These are phyloP conservation scores for Carex cristatella DNA, from an alignment of 176 grass and related monocot genomes.

Conservation along the genomic window DNA sequence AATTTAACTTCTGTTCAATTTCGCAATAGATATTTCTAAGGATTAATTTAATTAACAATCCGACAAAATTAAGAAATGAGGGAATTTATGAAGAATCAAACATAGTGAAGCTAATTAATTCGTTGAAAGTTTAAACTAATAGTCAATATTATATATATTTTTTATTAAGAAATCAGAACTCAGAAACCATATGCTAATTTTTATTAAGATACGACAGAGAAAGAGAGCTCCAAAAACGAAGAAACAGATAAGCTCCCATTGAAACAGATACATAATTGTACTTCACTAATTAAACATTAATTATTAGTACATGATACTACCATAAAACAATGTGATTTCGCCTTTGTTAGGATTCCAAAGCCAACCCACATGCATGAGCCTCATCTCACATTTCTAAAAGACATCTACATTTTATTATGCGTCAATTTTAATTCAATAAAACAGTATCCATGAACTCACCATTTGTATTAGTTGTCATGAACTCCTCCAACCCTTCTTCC, in stretches of 20 bases:
- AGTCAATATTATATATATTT: not conserved
- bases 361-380: constrained; percentile 19
- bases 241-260: not conserved
- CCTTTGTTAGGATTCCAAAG: constrained; percentile 27
- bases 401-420: constrained; percentile 19
- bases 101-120: not conserved
- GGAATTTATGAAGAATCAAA: not conserved
- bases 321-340: constrained; percentile 1
- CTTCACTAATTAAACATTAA: constrained; percentile 26
- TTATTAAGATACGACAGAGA: not conserved
- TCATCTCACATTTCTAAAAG: constrained; percentile 14
- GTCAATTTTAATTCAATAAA: constrained; percentile 18
- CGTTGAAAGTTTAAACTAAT: not conserved
- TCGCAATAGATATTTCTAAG: not conserved
- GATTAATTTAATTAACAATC: not conserved
- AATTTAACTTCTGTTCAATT: not conserved
- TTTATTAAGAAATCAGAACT: not conserved
- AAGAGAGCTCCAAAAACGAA: constrained; percentile 1
- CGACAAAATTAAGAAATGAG: not conserved
- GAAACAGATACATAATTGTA: not conserved
- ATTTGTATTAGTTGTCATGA: not conserved
- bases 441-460: constrained; percentile 22
- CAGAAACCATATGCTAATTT: not conserved
- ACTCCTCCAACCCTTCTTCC: not conserved
- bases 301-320: constrained; percentile 1